Percentiles rank a stretch among this genome's conserved stretches.
phyloP scores from a whole-genome alignment of 148 eudicot genomes.

The Fagopyrum esculentum region DNA sequence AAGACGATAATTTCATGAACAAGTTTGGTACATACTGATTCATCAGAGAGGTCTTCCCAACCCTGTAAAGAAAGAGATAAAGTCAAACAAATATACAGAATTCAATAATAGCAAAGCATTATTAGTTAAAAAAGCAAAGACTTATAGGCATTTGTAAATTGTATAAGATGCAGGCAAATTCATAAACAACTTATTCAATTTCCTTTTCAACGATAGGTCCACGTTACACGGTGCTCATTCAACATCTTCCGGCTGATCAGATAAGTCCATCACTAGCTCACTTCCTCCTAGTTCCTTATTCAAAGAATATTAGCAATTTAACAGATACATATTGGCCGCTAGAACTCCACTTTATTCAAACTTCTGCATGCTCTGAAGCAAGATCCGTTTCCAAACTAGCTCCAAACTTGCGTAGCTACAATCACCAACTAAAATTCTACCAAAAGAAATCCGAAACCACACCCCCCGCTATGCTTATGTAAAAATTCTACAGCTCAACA shows the following conservation, averaged over 20 bases:
- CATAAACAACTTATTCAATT: not conserved
- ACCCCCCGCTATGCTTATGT: not conserved
- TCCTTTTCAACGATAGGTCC: not conserved
- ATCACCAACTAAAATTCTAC: not conserved
- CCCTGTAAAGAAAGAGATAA: constrained; percentile 46
- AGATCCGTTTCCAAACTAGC: constrained; percentile 1
- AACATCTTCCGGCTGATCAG: not conserved
- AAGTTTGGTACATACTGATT: constrained; percentile 72
- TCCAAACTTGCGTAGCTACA: not conserved
- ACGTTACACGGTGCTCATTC: constrained; percentile 2
- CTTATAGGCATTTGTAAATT: not conserved
- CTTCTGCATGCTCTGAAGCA: not conserved
- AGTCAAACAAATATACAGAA: not conserved
- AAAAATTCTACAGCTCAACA: not conserved
- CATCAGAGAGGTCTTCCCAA: constrained; percentile 97
- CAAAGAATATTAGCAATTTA: not conserved
- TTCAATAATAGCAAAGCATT: not conserved
- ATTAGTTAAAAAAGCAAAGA: not conserved
- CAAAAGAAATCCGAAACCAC: not conserved
- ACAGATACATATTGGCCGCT: not conserved
- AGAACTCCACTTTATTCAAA: not conserved
- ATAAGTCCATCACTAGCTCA: not conserved
- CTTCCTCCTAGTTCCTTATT: not conserved
- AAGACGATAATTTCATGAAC: constrained; percentile 1
- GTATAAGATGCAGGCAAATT: not conserved